Conservation (phyloP, 495 filamentous ascomycete genomes). For the Trichocladium uniseriatum region DNA sequence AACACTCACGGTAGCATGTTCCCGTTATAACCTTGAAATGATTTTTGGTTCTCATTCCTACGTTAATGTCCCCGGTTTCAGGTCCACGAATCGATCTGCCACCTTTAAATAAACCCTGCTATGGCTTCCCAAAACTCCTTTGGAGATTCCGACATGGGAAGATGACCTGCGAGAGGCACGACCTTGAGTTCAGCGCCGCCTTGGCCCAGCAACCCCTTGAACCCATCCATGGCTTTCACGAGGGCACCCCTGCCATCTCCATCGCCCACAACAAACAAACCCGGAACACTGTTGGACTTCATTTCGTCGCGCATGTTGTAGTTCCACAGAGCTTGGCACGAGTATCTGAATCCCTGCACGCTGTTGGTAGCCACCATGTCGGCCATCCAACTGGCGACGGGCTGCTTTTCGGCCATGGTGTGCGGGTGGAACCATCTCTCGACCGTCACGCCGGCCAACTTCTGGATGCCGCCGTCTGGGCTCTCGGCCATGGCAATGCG, state of each 20-base stretch:
- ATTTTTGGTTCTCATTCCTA: no score
- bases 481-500: constrained; percentile 59
- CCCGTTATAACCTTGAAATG: no score
- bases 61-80: no score
- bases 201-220: constrained; percentile 46
- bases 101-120: constrained; percentile 39
- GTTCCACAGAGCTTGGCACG: constrained; percentile 62
- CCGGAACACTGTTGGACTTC: constrained; percentile 47
- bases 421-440: constrained; percentile 63
- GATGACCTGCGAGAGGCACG: constrained; percentile 60
- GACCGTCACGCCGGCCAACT: constrained; percentile 58
- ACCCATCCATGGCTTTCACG: constrained; percentile 66
- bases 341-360: constrained; percentile 58
- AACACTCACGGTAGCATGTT: no score
- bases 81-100: no score
- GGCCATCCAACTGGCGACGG: constrained; percentile 41
- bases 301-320: constrained; percentile 63
- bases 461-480: constrained; percentile 44
- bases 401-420: constrained; percentile 42
- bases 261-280: constrained; percentile 58
- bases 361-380: constrained; percentile 54
- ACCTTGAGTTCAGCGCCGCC: constrained; percentile 47
- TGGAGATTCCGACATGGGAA: constrained; percentile 76
- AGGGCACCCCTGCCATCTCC: constrained; percentile 59
- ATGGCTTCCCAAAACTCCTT: constrained; percentile 54